Evolutionary conservation across 202 grass and related monocot species (phyloP), one percentile per base, ranked within the genome.

Genomic region (Schoenoplectus triqueter): DNA sequence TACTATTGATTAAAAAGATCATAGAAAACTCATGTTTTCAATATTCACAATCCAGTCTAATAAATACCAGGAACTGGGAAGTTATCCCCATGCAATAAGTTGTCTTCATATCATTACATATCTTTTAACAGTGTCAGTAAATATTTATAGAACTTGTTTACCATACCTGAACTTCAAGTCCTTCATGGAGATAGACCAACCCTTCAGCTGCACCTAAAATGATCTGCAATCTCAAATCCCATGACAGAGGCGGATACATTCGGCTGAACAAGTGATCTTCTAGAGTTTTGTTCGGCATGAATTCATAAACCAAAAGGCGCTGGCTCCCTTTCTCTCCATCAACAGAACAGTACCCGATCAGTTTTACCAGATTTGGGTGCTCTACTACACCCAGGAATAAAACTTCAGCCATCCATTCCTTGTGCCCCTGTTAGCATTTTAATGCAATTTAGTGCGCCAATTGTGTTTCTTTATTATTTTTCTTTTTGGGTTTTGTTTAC

Each of bases 251-350:
- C 31, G 88, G 95, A 76, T 90, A 85, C 0, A 77, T 82, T 54
- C 91, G 88, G 85, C 87, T 93, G 89, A 98, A 98, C 62, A 98
- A 85, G 45, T 98, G 95, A n/a, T 95, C 89, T 18, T 98, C 95
- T 55, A 98, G 67, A 56, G 66, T 92, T 86, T 92, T 98, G 80
- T 98, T 98, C 44, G 92, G 86, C 91, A 95, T 90, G 84, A 95
- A 95, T 82, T 98, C 95, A 18, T 98, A 98, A 15, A 93, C 91
- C 54, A 98, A 85, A 62, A 98, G 83, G 57, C 95, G 85, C 2
- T 97, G 82, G 17, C 42, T 90, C 63, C 47, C 67, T 17, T 66
- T 88, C 76, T 50, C 78, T 47, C 40, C 68, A 64, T 98, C 92
- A 71, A 90, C 83, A 1, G 92, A 85, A 19, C 92, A 98, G 68